Conservation (phyloP, 139 green algal genomes). For the Closterium sp. region DNA sequence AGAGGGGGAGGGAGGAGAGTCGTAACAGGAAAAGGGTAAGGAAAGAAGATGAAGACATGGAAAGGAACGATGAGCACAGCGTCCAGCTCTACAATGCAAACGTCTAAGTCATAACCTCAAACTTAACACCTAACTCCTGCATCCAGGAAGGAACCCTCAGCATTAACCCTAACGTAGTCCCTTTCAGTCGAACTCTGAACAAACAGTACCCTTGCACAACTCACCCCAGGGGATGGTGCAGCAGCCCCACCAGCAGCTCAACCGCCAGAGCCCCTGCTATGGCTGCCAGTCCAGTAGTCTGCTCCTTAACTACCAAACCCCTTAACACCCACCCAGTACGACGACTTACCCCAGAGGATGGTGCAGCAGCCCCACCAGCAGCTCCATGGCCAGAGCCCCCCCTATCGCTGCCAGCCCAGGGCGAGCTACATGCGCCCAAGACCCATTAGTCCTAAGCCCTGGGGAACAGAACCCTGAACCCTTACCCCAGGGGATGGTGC, state of each 20-base stretch:
- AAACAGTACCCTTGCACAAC: neutral
- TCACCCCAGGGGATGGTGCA: conserved; percentile 71
- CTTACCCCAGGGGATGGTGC: conserved; percentile 67
- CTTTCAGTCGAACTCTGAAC: too few relatives aligned
- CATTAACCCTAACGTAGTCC: too few relatives aligned
- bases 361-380: conserved; percentile 77
- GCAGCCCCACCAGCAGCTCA: conserved; percentile 81
- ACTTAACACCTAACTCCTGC: too few relatives aligned
- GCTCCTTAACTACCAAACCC: neutral
- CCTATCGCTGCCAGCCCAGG: conserved; percentile 88
- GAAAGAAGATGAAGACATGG: too few relatives aligned
- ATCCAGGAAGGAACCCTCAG: too few relatives aligned
- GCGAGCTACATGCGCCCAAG: too few relatives aligned
- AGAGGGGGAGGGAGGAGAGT: neutral
- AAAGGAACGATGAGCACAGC: too few relatives aligned
- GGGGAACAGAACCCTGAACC: neutral
- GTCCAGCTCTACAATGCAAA: too few relatives aligned
- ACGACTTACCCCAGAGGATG: conserved; percentile 61
- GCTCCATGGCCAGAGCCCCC: conserved; percentile 82
- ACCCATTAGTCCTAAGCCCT: neutral
- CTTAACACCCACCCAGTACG: neutral
- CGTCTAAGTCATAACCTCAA: too few relatives aligned
- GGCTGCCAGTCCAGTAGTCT: conserved; percentile 73
- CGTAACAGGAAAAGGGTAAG: too few relatives aligned
- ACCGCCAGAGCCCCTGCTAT: conserved; percentile 85